These are phyloP conservation scores for Candida dajiaensis DNA, from an alignment of 805 yeast species.

Conservation along the genomic window DNA sequence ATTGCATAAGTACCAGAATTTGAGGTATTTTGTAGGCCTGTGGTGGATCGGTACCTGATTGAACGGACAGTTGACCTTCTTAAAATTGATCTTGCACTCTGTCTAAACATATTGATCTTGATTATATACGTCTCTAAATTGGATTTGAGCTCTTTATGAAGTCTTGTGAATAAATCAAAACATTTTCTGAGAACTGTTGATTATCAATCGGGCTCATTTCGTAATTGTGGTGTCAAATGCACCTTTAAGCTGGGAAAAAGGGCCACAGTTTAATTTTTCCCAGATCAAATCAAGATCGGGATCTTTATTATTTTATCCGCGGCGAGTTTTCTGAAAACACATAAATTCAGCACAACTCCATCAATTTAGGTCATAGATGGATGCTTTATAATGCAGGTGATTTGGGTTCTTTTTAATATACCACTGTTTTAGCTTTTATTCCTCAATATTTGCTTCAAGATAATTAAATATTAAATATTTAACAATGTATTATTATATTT, in stretches of 20 bases:
- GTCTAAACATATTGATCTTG: not conserved
- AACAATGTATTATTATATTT: too few relatives aligned
- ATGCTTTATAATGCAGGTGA: not conserved
- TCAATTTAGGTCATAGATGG: not conserved
- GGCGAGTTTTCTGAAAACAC: not conserved
- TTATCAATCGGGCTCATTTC: not conserved
- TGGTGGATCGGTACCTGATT: constrained; percentile 6
- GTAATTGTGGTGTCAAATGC: not conserved
- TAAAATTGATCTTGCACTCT: not conserved
- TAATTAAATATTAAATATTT: too few relatives aligned
- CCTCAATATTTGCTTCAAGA: too few relatives aligned
- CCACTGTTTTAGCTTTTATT: too few relatives aligned
- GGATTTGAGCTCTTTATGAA: too few relatives aligned
- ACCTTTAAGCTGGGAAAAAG: too few relatives aligned
- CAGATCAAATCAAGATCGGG: not conserved
- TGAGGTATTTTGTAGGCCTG: not conserved
- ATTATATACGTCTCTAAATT: not conserved
- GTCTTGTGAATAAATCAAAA: too few relatives aligned
- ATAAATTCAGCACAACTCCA: not conserved
- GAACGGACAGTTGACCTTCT: not conserved
- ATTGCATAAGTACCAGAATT: not conserved
- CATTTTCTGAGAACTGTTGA: not conserved
- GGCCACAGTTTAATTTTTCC: not conserved
- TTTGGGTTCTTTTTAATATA: too few relatives aligned
- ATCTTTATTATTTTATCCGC: not conserved